Conservation (phyloP, 345 rosid species). For the Trapa bicornis region DNA sequence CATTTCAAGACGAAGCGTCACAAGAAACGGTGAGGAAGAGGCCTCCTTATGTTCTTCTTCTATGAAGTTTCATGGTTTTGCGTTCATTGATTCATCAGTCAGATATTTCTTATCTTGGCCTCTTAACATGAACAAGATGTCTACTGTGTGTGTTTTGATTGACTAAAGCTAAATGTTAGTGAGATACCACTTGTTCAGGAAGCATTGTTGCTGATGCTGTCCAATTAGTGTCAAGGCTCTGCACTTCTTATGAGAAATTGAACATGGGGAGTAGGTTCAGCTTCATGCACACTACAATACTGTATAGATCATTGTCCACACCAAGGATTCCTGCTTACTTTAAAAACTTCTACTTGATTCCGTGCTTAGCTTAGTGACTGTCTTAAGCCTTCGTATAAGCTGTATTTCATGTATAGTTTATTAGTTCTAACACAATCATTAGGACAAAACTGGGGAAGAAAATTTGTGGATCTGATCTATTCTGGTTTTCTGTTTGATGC, state of each 20-base stretch:
- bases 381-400: not conserved
- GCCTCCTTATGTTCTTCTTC: not conserved
- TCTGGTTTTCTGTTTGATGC: not conserved
- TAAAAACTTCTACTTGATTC: not conserved
- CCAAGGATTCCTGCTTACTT: not conserved
- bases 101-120: no score
- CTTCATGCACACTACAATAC: not conserved
- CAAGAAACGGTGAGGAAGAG: slow-evolving; percentile 55
- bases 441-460: no score
- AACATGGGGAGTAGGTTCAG: not conserved
- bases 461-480: no score
- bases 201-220: not conserved
- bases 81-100: not conserved
- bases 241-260: not conserved
- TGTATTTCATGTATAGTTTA: not conserved
- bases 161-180: not conserved
- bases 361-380: not conserved
- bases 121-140: not conserved
- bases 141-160: not conserved
- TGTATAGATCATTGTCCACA: not conserved
- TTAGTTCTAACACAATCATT: no score
- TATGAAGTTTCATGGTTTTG: not conserved
- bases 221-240: not conserved
- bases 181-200: not conserved
- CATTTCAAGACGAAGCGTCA: slow-evolving; percentile 91